phyloP scores from a whole-genome alignment of 257 asterid species.

The Solanum acaule region DNA sequence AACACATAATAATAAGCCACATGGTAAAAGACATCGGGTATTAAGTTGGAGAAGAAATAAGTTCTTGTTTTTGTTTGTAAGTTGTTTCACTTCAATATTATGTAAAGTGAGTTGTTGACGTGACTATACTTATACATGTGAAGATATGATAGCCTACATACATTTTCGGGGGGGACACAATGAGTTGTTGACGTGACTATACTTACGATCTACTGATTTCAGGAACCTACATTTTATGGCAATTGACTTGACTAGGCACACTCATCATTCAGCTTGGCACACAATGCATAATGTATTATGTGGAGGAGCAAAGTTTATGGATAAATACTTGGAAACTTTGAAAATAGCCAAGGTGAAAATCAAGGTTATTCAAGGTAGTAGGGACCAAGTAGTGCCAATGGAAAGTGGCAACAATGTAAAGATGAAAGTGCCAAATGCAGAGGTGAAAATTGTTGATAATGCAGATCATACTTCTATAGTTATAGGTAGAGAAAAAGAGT shows the following conservation, averaged over 20 bases:
- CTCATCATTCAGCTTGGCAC: slow-evolving; percentile 91
- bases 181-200: not conserved
- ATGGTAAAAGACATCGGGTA: not conserved
- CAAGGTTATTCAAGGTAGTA: slow-evolving; percentile 40
- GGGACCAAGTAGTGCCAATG: slow-evolving; percentile 58
- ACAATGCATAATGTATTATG: slow-evolving; percentile 74
- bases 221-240: slow-evolving; percentile 42
- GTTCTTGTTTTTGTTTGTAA: not conserved
- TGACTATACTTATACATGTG: not conserved
- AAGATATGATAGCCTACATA: not conserved
- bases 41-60: not conserved
- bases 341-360: slow-evolving; percentile 30
- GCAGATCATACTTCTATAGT: slow-evolving; percentile 54
- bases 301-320: slow-evolving; percentile 61
- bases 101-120: not conserved
- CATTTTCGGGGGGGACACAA: not conserved
- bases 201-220: not conserved
- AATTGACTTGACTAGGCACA: slow-evolving; percentile 49
- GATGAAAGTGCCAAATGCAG: slow-evolving; percentile 37
- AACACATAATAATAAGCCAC: not conserved
- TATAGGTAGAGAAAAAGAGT: slow-evolving; percentile 35
- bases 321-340: slow-evolving; percentile 45
- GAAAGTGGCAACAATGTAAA: slow-evolving; percentile 52
- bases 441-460: slow-evolving; percentile 29
- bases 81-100: not conserved